phyloP scores from a whole-genome alignment of 1,139 yeast species.

The Saccharomyces pastorianus region DNA sequence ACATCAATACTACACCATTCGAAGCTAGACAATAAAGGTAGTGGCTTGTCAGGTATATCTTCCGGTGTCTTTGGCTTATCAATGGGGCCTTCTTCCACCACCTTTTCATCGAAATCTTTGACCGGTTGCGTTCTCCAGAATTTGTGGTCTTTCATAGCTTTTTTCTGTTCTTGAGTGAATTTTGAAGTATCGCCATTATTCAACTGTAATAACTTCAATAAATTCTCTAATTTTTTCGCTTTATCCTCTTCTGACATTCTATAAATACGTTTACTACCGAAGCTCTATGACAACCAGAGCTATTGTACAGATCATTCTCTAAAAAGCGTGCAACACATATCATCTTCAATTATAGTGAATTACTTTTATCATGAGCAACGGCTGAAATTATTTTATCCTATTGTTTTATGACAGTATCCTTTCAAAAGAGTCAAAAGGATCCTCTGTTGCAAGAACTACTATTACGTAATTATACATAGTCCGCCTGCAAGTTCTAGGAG shows the following conservation, averaged over 20 bases:
- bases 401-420: background rate
- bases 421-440: background rate
- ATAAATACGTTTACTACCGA: background rate
- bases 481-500: background rate
- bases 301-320: background rate
- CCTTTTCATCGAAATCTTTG: conserved; percentile 58
- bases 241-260: conserved; percentile 6
- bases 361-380: background rate
- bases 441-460: background rate
- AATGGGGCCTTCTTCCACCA: conserved; percentile 75
- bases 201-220: conserved; percentile 35
- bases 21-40: conserved; percentile 65
- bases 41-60: conserved; percentile 64
- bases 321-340: background rate
- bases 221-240: conserved; percentile 21
- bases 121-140: conserved; percentile 99
- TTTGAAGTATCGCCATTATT: conserved; percentile 39
- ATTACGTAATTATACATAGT: background rate
- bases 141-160: conserved; percentile 82
- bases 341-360: background rate
- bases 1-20: conserved; percentile 85
- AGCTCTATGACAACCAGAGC: background rate
- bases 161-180: conserved; percentile 48
- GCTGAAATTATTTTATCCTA: background rate
- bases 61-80: conserved; percentile 57